Evolutionary conservation across 768 basidiomycete genomes (phyloP).

Genomic region (Melanogaster broomeanus): DNA sequence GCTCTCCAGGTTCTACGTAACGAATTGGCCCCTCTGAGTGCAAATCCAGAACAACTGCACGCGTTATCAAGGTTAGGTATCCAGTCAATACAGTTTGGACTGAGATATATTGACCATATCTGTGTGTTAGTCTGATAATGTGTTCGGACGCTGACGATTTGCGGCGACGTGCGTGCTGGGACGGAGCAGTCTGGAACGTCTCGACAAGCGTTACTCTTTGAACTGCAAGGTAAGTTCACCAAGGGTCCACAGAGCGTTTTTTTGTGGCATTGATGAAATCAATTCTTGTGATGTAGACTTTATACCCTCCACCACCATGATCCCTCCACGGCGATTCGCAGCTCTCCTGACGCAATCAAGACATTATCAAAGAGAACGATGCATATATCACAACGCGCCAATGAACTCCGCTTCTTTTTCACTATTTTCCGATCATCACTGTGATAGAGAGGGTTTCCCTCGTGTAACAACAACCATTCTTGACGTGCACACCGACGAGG

Average conservation of each 20-base stretch:
- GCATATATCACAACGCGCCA: slow-evolving; percentile 84
- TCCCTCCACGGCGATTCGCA: slow-evolving; percentile 86
- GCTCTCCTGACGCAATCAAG: slow-evolving; percentile 86
- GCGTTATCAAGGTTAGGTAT: slow-evolving; percentile 78
- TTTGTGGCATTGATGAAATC: not conserved
- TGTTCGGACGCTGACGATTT: slow-evolving; percentile 85
- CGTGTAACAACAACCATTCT: slow-evolving; percentile 82
- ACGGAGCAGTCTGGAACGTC: slow-evolving; percentile 84
- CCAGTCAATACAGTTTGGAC: slow-evolving; percentile 6
- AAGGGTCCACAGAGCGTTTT: too few relatives aligned
- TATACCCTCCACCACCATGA: slow-evolving; percentile 91
- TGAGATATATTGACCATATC: slow-evolving; percentile 16
- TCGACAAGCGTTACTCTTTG: slow-evolving; percentile 69
- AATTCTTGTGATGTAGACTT: slow-evolving; percentile 52
- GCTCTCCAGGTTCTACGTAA: slow-evolving; percentile 86
- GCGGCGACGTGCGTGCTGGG: slow-evolving; percentile 81
- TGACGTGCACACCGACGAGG: slow-evolving; percentile 87
- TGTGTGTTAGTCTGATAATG: slow-evolving; percentile 77
- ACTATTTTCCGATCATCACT: slow-evolving; percentile 86
- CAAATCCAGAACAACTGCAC: slow-evolving; percentile 81
- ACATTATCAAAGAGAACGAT: slow-evolving; percentile 74
- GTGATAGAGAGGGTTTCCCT: slow-evolving; percentile 82
- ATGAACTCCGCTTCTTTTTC: slow-evolving; percentile 62
- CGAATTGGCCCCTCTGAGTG: slow-evolving; percentile 82
- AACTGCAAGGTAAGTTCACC: slow-evolving; percentile 74